Base-by-base conservation (phyloP, 768 basidiomycete genomes). In the Fistulinella prunicolor region DNA sequence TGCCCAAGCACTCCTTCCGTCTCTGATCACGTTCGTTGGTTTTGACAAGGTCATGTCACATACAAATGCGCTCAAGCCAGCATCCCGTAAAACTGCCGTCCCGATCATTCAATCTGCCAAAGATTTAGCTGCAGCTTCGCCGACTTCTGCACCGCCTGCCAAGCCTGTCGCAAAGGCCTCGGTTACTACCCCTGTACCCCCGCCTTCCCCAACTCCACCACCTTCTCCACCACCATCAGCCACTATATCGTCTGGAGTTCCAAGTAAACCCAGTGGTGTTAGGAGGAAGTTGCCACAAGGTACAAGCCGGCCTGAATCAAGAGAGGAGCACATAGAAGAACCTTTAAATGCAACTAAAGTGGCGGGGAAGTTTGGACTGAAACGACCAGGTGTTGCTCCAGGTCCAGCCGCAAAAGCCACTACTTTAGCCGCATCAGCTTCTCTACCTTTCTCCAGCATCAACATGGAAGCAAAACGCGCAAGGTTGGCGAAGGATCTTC, bases 61-160 rank as follows among this genome's bases (percentile, higher is more conserved):
- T 68, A 88, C 93, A 10, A 83, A 78, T 51, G 81, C 83, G 0
- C 74, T 99, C 51, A 99, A 98, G 63, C 88, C 95, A 23, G 96
- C 96, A 0, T 94, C 94, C 9, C 85, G 85, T 46, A 71, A 80
- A 36, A 86, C 86, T 23, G 90, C 93, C 6, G 69, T 87, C 9
- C 94, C 94, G 9, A 73, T 97, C 29, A 91, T 99, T 50, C 89
- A 96, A 63, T 85, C 87, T 10, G 91, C 93, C 26, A 81, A 83
- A 20, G 73, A 70, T 2, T 54, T 64, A 32, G 75, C 80, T 10
- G 54, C 73, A n/a, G 32, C 56, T 20, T 19, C 45, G 6, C 62
- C 68, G 19, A 32, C 67, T 4, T 60, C 71, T 12, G 47, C 60
- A 9, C 60, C 67, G 5, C 47, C 69, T 30, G 51, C 66, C 39